Conservation (phyloP, 2,329 filamentous ascomycete genomes). For the Elsinoe arachidis region DNA sequence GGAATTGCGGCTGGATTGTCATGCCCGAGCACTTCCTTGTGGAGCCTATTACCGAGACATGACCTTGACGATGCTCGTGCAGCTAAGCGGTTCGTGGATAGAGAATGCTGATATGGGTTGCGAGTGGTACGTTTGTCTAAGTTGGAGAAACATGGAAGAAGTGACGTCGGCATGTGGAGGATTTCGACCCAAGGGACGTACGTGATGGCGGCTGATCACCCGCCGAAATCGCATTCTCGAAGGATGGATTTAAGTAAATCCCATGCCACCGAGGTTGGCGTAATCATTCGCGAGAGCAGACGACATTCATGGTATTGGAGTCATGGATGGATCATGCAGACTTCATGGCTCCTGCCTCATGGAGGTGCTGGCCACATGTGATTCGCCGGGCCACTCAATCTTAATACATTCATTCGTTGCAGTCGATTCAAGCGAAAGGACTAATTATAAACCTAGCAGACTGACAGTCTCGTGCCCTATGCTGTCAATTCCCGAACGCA, state of each 20-base stretch:
- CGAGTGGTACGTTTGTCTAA: neutral
- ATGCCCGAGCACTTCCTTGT: neutral
- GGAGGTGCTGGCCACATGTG: too few relatives aligned
- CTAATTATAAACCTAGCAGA: too few relatives aligned
- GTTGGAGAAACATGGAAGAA: neutral
- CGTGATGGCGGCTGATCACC: slow-evolving; percentile 10
- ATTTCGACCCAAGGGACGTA: neutral
- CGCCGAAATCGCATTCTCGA: slow-evolving; percentile 1
- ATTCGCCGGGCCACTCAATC: too few relatives aligned
- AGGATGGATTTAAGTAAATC: neutral
- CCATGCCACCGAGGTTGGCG: neutral
- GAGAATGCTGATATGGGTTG: neutral
- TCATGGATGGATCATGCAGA: too few relatives aligned
- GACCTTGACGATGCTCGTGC: neutral
- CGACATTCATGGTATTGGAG: too few relatives aligned
- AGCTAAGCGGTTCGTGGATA: neutral
- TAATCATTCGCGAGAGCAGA: neutral
- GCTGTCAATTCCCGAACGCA: too few relatives aligned
- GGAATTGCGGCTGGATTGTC: neutral
- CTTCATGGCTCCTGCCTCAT: too few relatives aligned
- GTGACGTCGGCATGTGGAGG: slow-evolving; percentile 2
- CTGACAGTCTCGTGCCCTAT: too few relatives aligned
- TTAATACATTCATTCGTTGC: too few relatives aligned
- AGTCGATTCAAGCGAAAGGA: too few relatives aligned
- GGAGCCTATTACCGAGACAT: neutral